Evolutionary conservation across 2,329 filamentous ascomycete genomes (phyloP).

Genomic region (Cercospora berteroae): DNA sequence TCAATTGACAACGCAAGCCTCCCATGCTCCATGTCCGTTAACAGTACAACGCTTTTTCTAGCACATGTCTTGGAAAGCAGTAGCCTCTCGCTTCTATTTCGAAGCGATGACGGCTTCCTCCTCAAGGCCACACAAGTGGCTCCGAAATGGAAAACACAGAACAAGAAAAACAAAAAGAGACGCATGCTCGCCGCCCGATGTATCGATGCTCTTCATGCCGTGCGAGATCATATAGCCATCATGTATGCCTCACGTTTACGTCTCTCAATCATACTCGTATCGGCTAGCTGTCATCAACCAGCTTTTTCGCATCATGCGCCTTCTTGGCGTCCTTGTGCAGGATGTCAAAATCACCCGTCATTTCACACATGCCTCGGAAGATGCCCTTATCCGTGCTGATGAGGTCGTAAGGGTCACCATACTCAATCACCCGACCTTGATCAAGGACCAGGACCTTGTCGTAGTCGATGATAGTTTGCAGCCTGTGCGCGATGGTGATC

Average conservation of each 20-base stretch:
- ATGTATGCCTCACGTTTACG: background rate
- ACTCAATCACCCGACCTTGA: constrained; percentile 83
- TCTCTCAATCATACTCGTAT: background rate
- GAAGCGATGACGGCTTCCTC: background rate
- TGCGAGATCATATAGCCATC: background rate
- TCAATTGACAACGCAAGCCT: background rate
- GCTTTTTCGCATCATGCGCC: constrained; percentile 45
- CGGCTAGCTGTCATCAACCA: constrained; percentile 39
- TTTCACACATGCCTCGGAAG: constrained; percentile 68
- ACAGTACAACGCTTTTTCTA: constrained; percentile 7
- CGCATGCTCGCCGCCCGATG: constrained; percentile 8
- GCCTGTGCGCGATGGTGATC: constrained; percentile 90
- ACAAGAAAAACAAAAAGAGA: background rate
- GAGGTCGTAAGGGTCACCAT: constrained; percentile 81
- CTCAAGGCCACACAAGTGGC: background rate
- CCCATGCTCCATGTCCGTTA: background rate
- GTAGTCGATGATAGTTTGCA: constrained; percentile 97
- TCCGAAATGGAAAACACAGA: background rate
- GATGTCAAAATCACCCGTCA: constrained; percentile 61
- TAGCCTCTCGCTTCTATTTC: background rate
- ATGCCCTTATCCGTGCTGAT: constrained; percentile 67
- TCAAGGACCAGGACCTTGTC: constrained; percentile 96
- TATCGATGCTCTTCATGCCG: background rate
- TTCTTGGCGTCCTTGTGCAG: constrained; percentile 57
- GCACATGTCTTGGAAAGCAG: background rate